Base-by-base conservation (phyloP, 208 protist species). In the Leptomonas seymouri region DNA sequence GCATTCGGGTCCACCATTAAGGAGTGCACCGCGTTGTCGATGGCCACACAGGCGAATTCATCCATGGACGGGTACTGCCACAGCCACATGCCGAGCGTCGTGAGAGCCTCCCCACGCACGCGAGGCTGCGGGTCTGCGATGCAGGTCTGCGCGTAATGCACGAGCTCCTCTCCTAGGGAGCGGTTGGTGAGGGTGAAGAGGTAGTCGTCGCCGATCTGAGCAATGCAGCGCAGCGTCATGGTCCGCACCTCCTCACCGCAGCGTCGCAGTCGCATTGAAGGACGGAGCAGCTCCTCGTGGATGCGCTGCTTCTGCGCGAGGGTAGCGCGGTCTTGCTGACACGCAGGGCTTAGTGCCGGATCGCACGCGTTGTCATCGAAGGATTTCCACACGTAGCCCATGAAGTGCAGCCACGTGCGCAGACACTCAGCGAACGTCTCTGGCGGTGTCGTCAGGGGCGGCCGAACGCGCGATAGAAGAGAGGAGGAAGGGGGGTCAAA, bases 341-440 rank as follows among this genome's bases (percentile, higher is more conserved):
- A 57, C 28, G 64, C 68, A 16, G 63, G 53, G 12, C 81, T 70
- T 27, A 84, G 70, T 41, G 80, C 86, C 11, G 89, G 89, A 62
- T 94, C 86, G 25, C 76, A 76, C n/a, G 89, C 67, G 54, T 84
- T 84, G 59, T 85, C 83, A 66, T 95, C 90, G 67, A 95, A 95
- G 12, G 86, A 44, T 71, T 86, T 80, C 90, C 86, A 93, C 0
- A 91, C 76, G 73, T 91, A 93, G 28, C 90, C 90, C 83, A 91
- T 91, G 54, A 89, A 95, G 63, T 91, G 87, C 59, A 91, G 51
- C 87, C 90, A 95, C 30, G 81, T 81, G 18, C 85, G 80, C 36
- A 95, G 66, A 59, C 86, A 93, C 67, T 91, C 83, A 31, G 75
- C 76, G 15, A 95, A 64, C 41, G 84, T 80, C 55, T 77, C 78